Conservation (phyloP, 2,329 filamentous ascomycete species). For the Fusarium devonianum region DNA sequence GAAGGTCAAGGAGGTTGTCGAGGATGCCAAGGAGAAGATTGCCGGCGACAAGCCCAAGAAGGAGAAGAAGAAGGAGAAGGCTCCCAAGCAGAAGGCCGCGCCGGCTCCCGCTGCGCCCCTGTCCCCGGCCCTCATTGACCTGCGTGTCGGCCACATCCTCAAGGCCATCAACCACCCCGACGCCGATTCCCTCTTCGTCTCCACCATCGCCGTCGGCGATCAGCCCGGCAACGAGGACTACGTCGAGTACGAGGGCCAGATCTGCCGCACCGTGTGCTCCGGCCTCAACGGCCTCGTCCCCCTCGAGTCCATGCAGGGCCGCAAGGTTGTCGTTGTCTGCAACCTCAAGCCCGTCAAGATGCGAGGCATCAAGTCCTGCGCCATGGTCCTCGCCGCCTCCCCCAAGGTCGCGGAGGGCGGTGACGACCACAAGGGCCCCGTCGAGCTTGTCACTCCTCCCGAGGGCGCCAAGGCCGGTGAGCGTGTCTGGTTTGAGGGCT, state of each 20-base stretch:
- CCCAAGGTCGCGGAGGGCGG: conserved; percentile 84
- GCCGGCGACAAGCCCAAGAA: conserved; percentile 66
- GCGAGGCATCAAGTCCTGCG: conserved; percentile 79
- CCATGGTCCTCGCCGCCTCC: conserved; percentile 96
- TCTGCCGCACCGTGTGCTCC: conserved; percentile 95
- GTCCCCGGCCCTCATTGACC: conserved; percentile 87
- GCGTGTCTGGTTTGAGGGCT: conserved; percentile 91
- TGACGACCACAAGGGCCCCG: conserved; percentile 85
- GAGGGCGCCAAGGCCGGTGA: conserved; percentile 81
- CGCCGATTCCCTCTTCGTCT: conserved; percentile 94
- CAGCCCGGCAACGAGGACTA: conserved; percentile 83
- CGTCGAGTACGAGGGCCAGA: conserved; percentile 86
- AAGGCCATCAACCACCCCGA: conserved; percentile 96
- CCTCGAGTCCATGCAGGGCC: conserved; percentile 93
- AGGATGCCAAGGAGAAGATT: conserved; percentile 54
- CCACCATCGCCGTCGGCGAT: conserved; percentile 94
- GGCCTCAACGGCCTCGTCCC: conserved; percentile 93
- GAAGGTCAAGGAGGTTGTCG: conserved; percentile 62
- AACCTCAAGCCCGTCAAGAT: conserved; percentile 99
- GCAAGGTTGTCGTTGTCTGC: conserved; percentile 94
- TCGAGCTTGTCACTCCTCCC: conserved; percentile 90
- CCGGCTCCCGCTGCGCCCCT: conserved; percentile 76
- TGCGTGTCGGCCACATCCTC: conserved; percentile 95
- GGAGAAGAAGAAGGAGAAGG: conserved; percentile 93
- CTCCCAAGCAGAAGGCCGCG: conserved; percentile 75